Evolutionary conservation across 495 filamentous ascomycete species (phyloP), one percentile per base, ranked within the genome.

Genomic region (Neurospora sp.): DNA sequence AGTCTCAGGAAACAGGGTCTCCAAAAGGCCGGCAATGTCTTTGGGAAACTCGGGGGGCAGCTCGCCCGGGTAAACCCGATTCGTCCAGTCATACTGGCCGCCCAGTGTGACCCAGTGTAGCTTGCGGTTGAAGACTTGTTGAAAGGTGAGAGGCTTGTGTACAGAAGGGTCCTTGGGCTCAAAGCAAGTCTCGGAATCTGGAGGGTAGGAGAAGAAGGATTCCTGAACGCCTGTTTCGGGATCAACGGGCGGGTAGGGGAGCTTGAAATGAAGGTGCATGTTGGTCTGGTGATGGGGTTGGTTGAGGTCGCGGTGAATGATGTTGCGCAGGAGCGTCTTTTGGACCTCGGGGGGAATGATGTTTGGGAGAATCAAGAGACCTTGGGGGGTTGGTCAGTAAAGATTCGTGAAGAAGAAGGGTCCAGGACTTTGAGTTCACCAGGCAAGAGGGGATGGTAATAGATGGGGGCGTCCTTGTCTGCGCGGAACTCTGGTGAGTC

Each of bases 1-100:
- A 24, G 92, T 92, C 42, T 89, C 88, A 0, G 92, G 90, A 74
- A 96, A 96, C 0, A 93, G 79, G 0, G 82, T 81, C 21, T 86
- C 84, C 13, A 97, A 77, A 34, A 96, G 85, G 1, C 74, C 76
- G 5, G 87, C 88, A 73, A 96, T 86, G 78, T 97, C 94, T 4
- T 74, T 48, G 5, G 95, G 95, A 75, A 97, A 97, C 24, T 78
- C 73, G 1, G 92, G 92, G n/a, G 93, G 90, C 2, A 74, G 73
- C 69, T 85, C 86, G 3, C 80, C 77, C 0, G 94, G 93, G 79
- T 98, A 97, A 37, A 86, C 82, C 77, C 96, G 94, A 42, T 87
- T 85, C 3, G 93, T 94, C 95, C 95, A 97, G 81, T 98, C 91
- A 82, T 98, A 97, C 78, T 98, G 94, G 0, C 93, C 94, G 37